phyloP scores from a whole-genome alignment of 306 rosid species.

The Ceratonia siliqua region DNA sequence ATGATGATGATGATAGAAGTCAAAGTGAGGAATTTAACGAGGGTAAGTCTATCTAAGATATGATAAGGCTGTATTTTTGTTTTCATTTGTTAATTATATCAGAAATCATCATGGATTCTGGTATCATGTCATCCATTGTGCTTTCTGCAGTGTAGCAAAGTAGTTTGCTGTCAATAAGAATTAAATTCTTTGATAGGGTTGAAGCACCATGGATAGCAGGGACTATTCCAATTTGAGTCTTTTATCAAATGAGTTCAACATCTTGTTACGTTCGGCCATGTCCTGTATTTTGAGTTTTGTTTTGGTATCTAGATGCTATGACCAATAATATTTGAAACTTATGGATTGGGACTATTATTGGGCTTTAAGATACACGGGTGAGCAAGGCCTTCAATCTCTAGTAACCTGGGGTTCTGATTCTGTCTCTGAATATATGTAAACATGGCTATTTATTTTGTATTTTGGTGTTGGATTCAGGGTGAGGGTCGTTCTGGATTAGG shows the following conservation, averaged over 20 bases:
- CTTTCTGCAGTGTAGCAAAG: slow-evolving; percentile 10
- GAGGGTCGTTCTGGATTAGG: background rate
- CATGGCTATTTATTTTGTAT: too few relatives aligned
- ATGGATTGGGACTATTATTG: background rate
- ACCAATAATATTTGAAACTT: background rate
- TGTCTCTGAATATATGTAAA: background rate
- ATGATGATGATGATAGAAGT: slow-evolving; percentile 48
- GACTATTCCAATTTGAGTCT: slow-evolving; percentile 1
- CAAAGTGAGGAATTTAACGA: slow-evolving; percentile 71
- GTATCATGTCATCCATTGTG: slow-evolving; percentile 6
- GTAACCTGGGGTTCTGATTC: slow-evolving; percentile 3
- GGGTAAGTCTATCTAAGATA: slow-evolving; percentile 44
- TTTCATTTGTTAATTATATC: too few relatives aligned
- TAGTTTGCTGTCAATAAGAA: background rate
- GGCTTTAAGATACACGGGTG: slow-evolving; percentile 2
- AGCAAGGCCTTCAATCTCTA: slow-evolving; percentile 8
- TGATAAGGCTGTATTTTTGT: too few relatives aligned
- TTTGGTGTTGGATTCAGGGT: slow-evolving; percentile 1
- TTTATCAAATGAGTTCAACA: background rate
- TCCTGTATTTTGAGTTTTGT: slow-evolving; percentile 18
- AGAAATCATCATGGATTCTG: slow-evolving; percentile 21
- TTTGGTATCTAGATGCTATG: background rate
- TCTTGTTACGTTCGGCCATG: background rate
- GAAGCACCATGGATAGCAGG: slow-evolving; percentile 3
- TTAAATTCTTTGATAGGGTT: slow-evolving; percentile 24